These are phyloP conservation scores for Linaria vulgaris DNA, from an alignment of 257 asterid genomes.

Conservation along the genomic window DNA sequence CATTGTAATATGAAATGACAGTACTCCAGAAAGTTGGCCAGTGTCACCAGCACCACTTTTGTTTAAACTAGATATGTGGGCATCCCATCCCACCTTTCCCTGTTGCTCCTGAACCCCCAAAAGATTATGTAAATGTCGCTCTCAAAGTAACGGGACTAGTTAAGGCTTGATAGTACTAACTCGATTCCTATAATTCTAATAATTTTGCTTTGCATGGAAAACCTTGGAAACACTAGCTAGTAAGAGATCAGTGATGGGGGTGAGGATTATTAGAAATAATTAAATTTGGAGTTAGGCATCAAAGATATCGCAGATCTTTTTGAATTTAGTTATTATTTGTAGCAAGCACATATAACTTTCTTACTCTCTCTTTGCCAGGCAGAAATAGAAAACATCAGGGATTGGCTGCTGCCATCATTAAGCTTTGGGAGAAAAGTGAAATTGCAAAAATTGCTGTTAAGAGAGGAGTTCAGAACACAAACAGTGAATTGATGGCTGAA, in stretches of 20 bases:
- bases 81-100: too few relatives aligned
- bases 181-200: not conserved
- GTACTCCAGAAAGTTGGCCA: not conserved
- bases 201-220: slow-evolving; percentile 10
- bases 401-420: slow-evolving; percentile 82
- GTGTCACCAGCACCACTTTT: slow-evolving; percentile 11
- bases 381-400: slow-evolving; percentile 93
- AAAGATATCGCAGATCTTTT: not conserved
- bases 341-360: slow-evolving; percentile 20
- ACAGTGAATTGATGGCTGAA: slow-evolving; percentile 89
- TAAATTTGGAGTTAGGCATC: slow-evolving; percentile 18
- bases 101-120: not conserved
- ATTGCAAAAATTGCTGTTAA: slow-evolving; percentile 90
- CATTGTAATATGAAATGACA: not conserved
- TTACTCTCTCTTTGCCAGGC: slow-evolving; percentile 47
- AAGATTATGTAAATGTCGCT: slow-evolving; percentile 2
- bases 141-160: not conserved
- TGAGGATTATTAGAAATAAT: slow-evolving; percentile 9
- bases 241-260: slow-evolving; percentile 1
- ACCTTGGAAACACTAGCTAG: slow-evolving; percentile 8
- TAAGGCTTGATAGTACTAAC: slow-evolving; percentile 5
- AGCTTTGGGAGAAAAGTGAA: slow-evolving; percentile 99
- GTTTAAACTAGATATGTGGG: slow-evolving; percentile 6
- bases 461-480: slow-evolving; percentile 95
- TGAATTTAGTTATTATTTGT: slow-evolving; percentile 7